Evolutionary conservation across 2,329 filamentous ascomycete species (phyloP).

Genomic region (Emmonsiellopsis sp.): DNA sequence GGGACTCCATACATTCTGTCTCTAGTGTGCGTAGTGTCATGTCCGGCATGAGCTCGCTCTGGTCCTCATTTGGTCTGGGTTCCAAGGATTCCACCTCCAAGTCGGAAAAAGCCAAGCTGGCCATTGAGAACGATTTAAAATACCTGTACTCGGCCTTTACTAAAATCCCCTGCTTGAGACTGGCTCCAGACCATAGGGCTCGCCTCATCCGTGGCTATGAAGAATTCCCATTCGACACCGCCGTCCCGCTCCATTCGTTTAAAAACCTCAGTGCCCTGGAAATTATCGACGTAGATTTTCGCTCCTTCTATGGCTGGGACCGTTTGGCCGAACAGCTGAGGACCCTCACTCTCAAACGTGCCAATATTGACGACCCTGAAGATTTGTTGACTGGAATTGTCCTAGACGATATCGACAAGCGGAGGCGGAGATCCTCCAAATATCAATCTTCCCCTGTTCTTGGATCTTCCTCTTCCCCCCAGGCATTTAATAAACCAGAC

Average conservation of each 20-base stretch:
- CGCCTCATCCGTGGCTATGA: constrained; percentile 87
- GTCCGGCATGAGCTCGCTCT: constrained; percentile 90
- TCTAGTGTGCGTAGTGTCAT: constrained; percentile 95
- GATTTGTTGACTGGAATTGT: constrained; percentile 90
- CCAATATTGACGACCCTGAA: constrained; percentile 76
- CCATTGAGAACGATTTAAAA: constrained; percentile 76
- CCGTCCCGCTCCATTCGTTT: constrained; percentile 91
- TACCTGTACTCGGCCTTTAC: constrained; percentile 98
- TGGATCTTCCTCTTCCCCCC: constrained; percentile 49
- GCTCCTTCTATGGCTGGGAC: constrained; percentile 97
- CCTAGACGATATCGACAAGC: constrained; percentile 89
- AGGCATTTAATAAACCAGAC: constrained; percentile 53
- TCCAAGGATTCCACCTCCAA: constrained; percentile 71
- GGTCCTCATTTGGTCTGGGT: constrained; percentile 77
- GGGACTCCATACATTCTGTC: constrained; percentile 86
- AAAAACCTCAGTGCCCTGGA: constrained; percentile 93
- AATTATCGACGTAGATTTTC: constrained; percentile 89
- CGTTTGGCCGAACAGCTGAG: constrained; percentile 82
- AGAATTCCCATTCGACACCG: constrained; percentile 95
- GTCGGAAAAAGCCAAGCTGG: constrained; percentile 80
- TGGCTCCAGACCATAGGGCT: constrained; percentile 88
- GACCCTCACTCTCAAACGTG: constrained; percentile 79
- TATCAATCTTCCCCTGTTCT: constrained; percentile 68
- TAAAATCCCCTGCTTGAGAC: constrained; percentile 84
- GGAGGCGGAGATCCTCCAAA: constrained; percentile 79